A percentile compares a stretch with the other conserved stretches of the same genome.
Evolutionary conservation across 2,329 filamentous ascomycete species (phyloP).

Genomic region (Xylariaceae sp.): DNA sequence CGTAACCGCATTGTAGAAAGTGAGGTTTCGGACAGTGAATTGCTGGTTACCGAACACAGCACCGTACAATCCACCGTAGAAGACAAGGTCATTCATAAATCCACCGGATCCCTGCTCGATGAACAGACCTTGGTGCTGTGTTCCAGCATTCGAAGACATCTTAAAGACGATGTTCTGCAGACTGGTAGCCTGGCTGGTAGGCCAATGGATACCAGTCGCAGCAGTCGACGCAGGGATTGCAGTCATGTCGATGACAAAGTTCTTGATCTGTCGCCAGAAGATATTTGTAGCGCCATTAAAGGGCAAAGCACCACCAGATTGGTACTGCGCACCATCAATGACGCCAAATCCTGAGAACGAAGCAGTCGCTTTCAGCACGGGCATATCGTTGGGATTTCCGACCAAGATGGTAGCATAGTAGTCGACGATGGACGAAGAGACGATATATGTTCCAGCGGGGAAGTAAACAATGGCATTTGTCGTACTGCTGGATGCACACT

Average conservation of each 20-base stretch:
- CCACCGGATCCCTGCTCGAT: constrained; percentile 66
- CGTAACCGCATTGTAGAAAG: constrained; percentile 63
- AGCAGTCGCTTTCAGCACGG: constrained; percentile 53
- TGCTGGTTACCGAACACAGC: constrained; percentile 59
- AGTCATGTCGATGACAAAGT: constrained; percentile 56
- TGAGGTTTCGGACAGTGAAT: constrained; percentile 69
- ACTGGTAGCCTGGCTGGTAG: constrained; percentile 61
- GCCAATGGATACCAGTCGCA: constrained; percentile 63
- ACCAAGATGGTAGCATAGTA: constrained; percentile 76
- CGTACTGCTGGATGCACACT: constrained; percentile 14
- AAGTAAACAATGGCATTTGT: constrained; percentile 22
- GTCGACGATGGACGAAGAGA: constrained; percentile 58
- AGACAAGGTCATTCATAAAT: constrained; percentile 66
- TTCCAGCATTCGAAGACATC: constrained; percentile 45
- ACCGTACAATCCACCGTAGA: constrained; percentile 69
- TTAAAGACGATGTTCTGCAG: constrained; percentile 58
- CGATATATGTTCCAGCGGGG: constrained; percentile 18
- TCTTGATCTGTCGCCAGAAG: constrained; percentile 58
- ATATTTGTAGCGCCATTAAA: constrained; percentile 55
- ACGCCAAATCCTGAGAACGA: constrained; percentile 47
- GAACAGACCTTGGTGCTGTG: constrained; percentile 55
- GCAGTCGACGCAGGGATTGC: constrained; percentile 43
- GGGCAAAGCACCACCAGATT: constrained; percentile 36
- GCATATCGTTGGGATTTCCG: constrained; percentile 40
- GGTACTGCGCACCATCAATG: constrained; percentile 48